Evolutionary conservation across 257 asterid genomes (phyloP).

Genomic region (Primulina huaijiensis): DNA sequence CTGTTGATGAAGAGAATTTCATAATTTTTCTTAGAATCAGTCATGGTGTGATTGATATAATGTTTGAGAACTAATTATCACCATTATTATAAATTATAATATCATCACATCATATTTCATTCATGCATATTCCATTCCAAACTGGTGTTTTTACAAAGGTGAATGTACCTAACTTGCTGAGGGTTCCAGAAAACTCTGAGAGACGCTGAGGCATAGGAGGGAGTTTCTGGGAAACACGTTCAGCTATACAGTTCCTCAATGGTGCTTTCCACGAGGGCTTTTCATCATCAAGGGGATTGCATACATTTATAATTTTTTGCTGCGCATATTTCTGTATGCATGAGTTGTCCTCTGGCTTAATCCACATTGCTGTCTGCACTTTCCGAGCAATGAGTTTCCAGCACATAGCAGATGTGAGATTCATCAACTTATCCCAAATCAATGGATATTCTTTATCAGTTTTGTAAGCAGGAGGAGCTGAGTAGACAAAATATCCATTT

Average conservation of each 20-base stretch:
- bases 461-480: slow-evolving; percentile 95
- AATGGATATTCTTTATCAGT: slow-evolving; percentile 81
- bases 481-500: slow-evolving; percentile 85
- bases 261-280: slow-evolving; percentile 60
- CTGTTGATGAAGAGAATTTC: too few relatives aligned
- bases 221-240: slow-evolving; percentile 38
- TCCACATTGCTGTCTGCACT: slow-evolving; percentile 94
- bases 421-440: slow-evolving; percentile 77
- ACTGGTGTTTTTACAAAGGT: background rate
- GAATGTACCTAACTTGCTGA: slow-evolving; percentile 51
- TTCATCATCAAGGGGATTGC: slow-evolving; percentile 52
- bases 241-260: slow-evolving; percentile 46
- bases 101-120: background rate
- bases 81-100: background rate
- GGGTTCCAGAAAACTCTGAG: slow-evolving; percentile 68
- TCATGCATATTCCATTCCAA: background rate
- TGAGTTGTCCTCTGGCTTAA: slow-evolving; percentile 53
- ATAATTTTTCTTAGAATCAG: background rate
- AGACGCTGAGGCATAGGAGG: slow-evolving; percentile 82
- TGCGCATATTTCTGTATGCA: slow-evolving; percentile 61
- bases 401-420: slow-evolving; percentile 83
- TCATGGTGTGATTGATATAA: background rate
- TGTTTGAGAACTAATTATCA: background rate
- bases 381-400: slow-evolving; percentile 90
- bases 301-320: slow-evolving; percentile 49